Conservation (phyloP, 441 rosid species). For the Croton laevigatus region DNA sequence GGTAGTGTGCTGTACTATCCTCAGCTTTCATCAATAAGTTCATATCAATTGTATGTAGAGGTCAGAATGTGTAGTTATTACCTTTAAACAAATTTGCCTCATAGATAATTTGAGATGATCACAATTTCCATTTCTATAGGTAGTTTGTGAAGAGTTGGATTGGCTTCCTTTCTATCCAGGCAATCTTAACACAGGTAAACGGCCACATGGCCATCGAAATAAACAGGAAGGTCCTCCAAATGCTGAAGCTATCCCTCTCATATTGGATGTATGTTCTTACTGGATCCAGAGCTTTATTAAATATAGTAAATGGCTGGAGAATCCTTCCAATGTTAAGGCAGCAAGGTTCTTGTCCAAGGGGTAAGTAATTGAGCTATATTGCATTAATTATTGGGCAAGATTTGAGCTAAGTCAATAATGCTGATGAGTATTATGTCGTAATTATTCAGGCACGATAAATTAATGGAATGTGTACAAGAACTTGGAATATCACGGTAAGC, state of each 20-base stretch:
- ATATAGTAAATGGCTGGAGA: constrained; percentile 93
- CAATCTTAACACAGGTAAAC: constrained; percentile 35
- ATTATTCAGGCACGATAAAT: constrained; percentile 69
- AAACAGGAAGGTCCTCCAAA: constrained; percentile 71
- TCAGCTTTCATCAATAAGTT: constrained; percentile 93
- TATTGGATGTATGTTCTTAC: constrained; percentile 78
- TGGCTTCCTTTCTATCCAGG: constrained; percentile 94
- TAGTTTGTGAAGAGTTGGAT: constrained; percentile 97
- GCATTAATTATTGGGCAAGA: constrained; percentile 8
- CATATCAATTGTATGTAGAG: constrained; percentile 98
- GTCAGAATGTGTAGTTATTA: constrained; percentile 42
- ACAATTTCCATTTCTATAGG: constrained; percentile 47
- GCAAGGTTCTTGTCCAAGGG: constrained; percentile 84
- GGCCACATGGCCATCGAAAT: constrained; percentile 58
- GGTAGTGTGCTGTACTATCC: constrained; percentile 94
- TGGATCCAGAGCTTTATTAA: constrained; percentile 97
- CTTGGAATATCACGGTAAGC: constrained; percentile 66
- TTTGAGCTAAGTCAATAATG: constrained; percentile 16
- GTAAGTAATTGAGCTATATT: constrained; percentile 60
- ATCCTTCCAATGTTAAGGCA: constrained; percentile 85
- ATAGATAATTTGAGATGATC: constrained; percentile 17
- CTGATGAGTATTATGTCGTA: constrained; percentile 18
- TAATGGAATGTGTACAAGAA: constrained; percentile 71
- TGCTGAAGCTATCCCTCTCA: constrained; percentile 68
- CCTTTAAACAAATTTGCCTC: constrained; percentile 19